Conservation (phyloP, 768 basidiomycete species). For the Imleria badia region DNA sequence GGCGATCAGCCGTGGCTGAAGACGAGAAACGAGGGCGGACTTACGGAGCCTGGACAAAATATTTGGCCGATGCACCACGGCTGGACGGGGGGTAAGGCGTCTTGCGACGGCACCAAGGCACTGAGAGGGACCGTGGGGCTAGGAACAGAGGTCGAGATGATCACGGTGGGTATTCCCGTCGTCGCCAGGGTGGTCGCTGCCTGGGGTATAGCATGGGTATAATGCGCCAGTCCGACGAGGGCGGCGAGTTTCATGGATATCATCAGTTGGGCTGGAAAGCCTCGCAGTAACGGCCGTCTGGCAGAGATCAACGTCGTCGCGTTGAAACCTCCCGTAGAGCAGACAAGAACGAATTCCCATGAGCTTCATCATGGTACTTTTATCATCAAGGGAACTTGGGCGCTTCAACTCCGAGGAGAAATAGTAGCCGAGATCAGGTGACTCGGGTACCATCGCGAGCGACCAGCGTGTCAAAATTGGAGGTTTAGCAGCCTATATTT, state of each 20-base stretch:
- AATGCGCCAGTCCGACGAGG: constrained; percentile 14
- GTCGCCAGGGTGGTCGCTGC: constrained; percentile 12
- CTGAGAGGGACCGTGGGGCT: constrained; percentile 57
- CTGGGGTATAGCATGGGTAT: constrained; percentile 18
- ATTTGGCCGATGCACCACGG: constrained; percentile 76
- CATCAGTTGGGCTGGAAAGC: constrained; percentile 31
- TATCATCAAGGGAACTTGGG: no score
- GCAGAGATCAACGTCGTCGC: no score
- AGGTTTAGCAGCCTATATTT: no score
- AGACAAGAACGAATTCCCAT: no score
- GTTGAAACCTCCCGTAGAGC: no score
- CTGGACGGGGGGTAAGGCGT: constrained; percentile 63
- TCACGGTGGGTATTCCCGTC: constrained; percentile 34
- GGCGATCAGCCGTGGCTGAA: background rate
- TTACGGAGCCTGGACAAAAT: constrained; percentile 76
- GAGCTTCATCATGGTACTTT: no score
- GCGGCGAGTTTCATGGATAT: constrained; percentile 12
- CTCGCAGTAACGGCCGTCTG: background rate
- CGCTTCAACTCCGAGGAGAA: no score
- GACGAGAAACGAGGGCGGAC: constrained; percentile 17
- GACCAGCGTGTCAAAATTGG: no score
- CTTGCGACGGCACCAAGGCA: constrained; percentile 63
- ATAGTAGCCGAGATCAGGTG: no score
- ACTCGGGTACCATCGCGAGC: no score
- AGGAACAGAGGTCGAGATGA: constrained; percentile 61